phyloP scores from a whole-genome alignment of 2,329 filamentous ascomycete genomes.

The Apiospora sp. region DNA sequence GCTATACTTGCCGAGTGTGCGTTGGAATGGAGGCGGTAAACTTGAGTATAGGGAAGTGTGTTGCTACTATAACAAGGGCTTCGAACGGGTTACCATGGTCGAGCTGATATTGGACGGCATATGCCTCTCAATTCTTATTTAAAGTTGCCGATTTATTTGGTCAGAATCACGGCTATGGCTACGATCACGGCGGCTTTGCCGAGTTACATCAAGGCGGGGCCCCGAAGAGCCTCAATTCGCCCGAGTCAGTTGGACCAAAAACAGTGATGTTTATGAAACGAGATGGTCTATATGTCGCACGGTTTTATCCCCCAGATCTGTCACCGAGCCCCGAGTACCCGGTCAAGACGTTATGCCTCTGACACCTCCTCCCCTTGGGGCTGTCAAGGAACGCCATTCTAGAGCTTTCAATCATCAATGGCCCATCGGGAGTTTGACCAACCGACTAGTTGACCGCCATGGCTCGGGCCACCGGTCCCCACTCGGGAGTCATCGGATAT shows the following conservation, averaged over 20 bases:
- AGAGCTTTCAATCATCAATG: too few species aligned
- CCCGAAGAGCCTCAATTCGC: background rate
- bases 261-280: background rate
- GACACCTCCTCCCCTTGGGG: too few species aligned
- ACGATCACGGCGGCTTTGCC: background rate
- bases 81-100: background rate
- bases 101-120: background rate
- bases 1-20: background rate
- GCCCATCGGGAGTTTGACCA: too few species aligned
- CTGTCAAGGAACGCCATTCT: too few species aligned
- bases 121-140: background rate
- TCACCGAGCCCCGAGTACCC: too few species aligned
- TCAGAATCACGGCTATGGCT: too few species aligned
- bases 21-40: too few species aligned
- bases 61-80: constrained; percentile 1
- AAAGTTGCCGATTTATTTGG: background rate
- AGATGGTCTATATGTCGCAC: background rate
- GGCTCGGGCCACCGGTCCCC: background rate
- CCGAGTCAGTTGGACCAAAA: background rate
- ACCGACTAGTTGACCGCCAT: too few species aligned
- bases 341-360: too few species aligned
- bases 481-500: background rate
- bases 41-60: background rate
- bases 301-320: background rate
- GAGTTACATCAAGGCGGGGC: background rate